phyloP scores from a whole-genome alignment of 768 basidiomycete species.

The Leccinum subtestaceum region DNA sequence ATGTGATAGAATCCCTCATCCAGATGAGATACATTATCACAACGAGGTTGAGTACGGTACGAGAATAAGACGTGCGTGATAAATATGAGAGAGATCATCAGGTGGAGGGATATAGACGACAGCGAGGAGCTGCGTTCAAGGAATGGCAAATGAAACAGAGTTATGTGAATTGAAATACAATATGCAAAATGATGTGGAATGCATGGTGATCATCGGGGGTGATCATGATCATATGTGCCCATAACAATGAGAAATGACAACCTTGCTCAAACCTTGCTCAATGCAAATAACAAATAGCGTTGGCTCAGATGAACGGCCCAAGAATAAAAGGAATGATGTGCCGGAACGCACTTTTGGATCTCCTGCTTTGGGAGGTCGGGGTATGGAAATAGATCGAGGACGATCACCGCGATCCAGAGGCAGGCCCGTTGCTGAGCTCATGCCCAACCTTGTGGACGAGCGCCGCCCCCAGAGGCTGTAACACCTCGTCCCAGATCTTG shows the following conservation, averaged over 20 bases:
- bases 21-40: background rate
- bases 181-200: background rate
- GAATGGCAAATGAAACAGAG: background rate
- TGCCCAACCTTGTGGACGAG: slow-evolving; percentile 71
- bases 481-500: slow-evolving; percentile 58
- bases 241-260: background rate
- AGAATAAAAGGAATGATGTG: background rate
- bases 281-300: slow-evolving; percentile 1
- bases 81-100: background rate
- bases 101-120: background rate
- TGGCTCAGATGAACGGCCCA: background rate
- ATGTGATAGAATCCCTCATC: background rate
- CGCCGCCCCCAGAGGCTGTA: slow-evolving; percentile 64
- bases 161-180: background rate
- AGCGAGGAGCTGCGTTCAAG: background rate
- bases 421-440: slow-evolving; percentile 73
- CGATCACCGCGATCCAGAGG: slow-evolving; percentile 20
- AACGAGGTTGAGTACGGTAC: background rate
- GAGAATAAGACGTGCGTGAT: background rate
- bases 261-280: background rate
- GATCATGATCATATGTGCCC: background rate
- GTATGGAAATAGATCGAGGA: background rate
- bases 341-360: slow-evolving; percentile 10
- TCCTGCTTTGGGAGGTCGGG: background rate
- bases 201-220: background rate